phyloP scores from a whole-genome alignment of 768 basidiomycete genomes.

The Termitomyces sp. region DNA sequence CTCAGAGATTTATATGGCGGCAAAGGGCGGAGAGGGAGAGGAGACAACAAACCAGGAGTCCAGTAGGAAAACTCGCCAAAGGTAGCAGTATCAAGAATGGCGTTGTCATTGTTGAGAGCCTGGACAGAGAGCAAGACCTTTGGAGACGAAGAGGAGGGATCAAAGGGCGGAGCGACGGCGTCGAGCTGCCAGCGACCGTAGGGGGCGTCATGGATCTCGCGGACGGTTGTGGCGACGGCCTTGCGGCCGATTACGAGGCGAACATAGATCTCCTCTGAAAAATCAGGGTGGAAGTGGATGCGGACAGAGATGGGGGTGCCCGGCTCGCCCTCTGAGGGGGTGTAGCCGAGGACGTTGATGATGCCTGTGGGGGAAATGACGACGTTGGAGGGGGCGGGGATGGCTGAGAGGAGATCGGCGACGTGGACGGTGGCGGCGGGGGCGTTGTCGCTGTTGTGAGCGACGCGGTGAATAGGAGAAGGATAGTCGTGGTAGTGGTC shows the following conservation, averaged over 20 bases:
- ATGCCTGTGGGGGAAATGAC: conserved; percentile 48
- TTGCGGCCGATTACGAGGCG: conserved; percentile 72
- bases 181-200: conserved; percentile 63
- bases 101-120: conserved; percentile 50
- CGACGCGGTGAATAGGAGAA: conserved; percentile 4
- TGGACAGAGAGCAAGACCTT: conserved; percentile 59
- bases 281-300: conserved; percentile 52
- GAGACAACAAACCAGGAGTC: conserved; percentile 33
- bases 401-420: not conserved
- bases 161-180: conserved; percentile 55
- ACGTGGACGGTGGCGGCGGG: not conserved
- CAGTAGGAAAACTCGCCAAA: conserved; percentile 74
- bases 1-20: conserved; percentile 5
- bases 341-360: conserved; percentile 63
- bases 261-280: conserved; percentile 53
- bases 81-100: conserved; percentile 58
- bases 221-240: conserved; percentile 65
- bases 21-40: conserved; percentile 6
- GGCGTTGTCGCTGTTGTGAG: not conserved
- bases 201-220: conserved; percentile 40
- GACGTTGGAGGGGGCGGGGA: conserved; percentile 10
- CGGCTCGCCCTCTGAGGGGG: conserved; percentile 58
- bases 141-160: conserved; percentile 33
- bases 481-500: conserved; percentile 9
- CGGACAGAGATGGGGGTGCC: conserved; percentile 63